Evolutionary conservation across 2,329 filamentous ascomycete species (phyloP).

Genomic region (Ophiostoma triangulosporum): DNA sequence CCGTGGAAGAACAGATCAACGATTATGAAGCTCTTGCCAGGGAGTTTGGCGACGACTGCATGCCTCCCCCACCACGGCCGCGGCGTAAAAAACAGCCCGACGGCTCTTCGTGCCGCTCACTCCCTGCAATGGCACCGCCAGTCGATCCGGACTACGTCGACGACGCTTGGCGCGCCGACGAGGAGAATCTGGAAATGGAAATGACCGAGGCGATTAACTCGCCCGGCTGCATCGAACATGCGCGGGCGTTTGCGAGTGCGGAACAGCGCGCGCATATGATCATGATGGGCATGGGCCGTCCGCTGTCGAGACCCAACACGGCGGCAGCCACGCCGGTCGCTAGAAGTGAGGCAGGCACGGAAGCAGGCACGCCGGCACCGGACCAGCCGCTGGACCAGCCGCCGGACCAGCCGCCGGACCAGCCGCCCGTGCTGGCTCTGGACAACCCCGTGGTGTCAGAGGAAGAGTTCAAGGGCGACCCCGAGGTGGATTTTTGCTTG

Average conservation of each 20-base stretch:
- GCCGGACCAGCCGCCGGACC: no score
- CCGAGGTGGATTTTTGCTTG: conserved; percentile 70
- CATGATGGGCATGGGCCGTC: conserved; percentile 9
- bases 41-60: conserved; percentile 24
- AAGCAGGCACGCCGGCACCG: background rate
- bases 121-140: conserved; percentile 14
- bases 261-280: conserved; percentile 33
- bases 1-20: conserved; percentile 20
- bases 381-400: background rate
- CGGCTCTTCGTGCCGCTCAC: conserved; percentile 14
- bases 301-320: background rate
- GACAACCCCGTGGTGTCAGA: conserved; percentile 57
- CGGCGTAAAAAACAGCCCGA: conserved; percentile 8
- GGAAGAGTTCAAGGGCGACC: conserved; percentile 79
- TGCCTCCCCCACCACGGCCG: background rate
- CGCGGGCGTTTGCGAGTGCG: conserved; percentile 43
- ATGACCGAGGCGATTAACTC: conserved; percentile 57
- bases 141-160: conserved; percentile 39
- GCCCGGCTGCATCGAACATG: conserved; percentile 41
- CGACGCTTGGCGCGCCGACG: conserved; percentile 49
- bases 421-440: conserved; percentile 26
- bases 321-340: background rate
- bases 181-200: conserved; percentile 53
- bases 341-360: conserved; percentile 3
- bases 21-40: conserved; percentile 29